Evolutionary conservation across 768 basidiomycete genomes (phyloP), one percentile per base, ranked within the genome.

Genomic region (Polyporus arcularius): DNA sequence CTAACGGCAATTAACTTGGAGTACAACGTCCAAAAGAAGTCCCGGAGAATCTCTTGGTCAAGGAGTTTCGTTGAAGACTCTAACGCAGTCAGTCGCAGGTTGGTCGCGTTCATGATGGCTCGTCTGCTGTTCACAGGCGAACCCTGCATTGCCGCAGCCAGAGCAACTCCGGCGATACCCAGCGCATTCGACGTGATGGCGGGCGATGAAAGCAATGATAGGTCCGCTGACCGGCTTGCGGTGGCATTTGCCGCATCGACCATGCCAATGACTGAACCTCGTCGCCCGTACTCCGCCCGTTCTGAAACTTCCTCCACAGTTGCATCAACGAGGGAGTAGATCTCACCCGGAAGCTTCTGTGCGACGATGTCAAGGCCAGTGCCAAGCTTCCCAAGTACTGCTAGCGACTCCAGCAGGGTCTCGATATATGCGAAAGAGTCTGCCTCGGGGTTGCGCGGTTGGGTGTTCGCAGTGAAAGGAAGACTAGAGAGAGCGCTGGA

Each of bases 1-100:
- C 90, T 82, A 18, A 98, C 91, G 32, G 97, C 97, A 69, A 95
- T 89, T 49, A 99, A 70, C 73, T 99, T 98, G 15, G 94, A 97
- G 72, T 94, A 99, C 15, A 96, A 71, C 2, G 96, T 97, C 96
- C 96, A 98, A 73, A 98, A 98, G 39, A 99, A 80, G 72, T 98
- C 97, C 61, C 79, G 82, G 55, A 99, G 73, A 14, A 90, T 89
- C 69, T 96, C 94, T 61, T 93, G 91, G 67, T 97, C 92, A 16
- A 81, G 78, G 35, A 85, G 82, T 63, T 87, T 90, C 0, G 85
- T 77, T 16, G 87, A 84, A 7, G 87, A 85, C 68, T 94, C 93
- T 63, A 94, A 72, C 1, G 88, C 88, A 16, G 87, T 80, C 30
- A 92, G 79, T 42, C 92, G 82, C 58, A 94, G 74, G 26, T 74